These are phyloP conservation scores for Aspergillus kassunensis DNA, from an alignment of 495 filamentous ascomycete genomes.

Conservation along the genomic window DNA sequence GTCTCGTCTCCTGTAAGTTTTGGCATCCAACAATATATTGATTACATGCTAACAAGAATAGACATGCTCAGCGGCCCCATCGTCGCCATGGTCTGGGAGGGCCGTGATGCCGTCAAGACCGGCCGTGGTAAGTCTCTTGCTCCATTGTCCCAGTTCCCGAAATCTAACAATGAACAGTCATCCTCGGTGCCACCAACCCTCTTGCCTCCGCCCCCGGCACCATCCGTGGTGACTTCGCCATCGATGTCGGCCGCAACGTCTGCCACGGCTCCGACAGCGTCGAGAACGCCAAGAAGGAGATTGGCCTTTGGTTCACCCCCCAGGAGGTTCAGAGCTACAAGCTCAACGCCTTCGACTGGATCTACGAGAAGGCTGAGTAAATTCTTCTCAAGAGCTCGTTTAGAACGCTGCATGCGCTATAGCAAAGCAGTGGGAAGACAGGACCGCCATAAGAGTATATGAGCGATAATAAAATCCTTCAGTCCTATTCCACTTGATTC, in stretches of 20 bases:
- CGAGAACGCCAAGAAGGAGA: constrained; percentile 99
- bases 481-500: no score
- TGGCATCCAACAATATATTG: background rate
- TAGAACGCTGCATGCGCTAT: constrained; percentile 14
- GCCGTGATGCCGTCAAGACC: constrained; percentile 95
- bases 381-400: constrained; percentile 26
- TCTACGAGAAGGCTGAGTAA: constrained; percentile 87
- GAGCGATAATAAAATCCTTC: no score
- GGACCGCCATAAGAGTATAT: constrained; percentile 27
- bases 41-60: constrained; percentile 25
- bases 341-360: constrained; percentile 75
- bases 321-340: constrained; percentile 79
- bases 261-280: constrained; percentile 99
- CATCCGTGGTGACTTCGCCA: constrained; percentile 86
- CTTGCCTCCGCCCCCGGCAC: constrained; percentile 88
- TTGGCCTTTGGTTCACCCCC: constrained; percentile 91
- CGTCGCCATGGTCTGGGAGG: constrained; percentile 99
- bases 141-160: background rate
- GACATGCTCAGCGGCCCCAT: constrained; percentile 98
- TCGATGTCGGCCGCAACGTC: constrained; percentile 94
- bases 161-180: constrained; percentile 41
- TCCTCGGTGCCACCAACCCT: constrained; percentile 98
- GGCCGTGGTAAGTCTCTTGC: constrained; percentile 65
- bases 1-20: constrained; percentile 76
- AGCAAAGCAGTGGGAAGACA: constrained; percentile 19